These are phyloP conservation scores for Pythium guiyangense DNA, from an alignment of 352 stramenopile genomes.

Conservation along the genomic window DNA sequence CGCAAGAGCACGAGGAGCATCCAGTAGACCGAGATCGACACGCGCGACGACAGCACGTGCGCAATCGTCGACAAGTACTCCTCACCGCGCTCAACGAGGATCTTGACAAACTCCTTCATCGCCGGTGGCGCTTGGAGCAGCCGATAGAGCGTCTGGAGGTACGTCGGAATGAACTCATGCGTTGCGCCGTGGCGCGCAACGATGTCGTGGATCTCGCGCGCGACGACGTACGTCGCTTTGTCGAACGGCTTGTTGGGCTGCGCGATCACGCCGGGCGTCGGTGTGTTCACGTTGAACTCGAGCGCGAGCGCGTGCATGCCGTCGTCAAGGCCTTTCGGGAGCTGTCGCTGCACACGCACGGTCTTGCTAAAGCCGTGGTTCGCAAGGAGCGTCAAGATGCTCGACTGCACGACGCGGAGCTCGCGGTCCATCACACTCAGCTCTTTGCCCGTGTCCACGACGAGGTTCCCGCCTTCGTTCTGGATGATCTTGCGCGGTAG, in stretches of 20 bases:
- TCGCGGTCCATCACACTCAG: constrained; percentile 61
- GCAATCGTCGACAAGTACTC: constrained; percentile 68
- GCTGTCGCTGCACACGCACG: constrained; percentile 47
- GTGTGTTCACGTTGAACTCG: constrained; percentile 78
- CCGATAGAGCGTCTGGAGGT: constrained; percentile 73
- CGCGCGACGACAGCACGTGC: constrained; percentile 51
- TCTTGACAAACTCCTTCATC: constrained; percentile 72
- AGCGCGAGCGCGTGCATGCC: constrained; percentile 68
- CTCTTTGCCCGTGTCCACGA: constrained; percentile 26
- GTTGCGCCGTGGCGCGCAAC: constrained; percentile 46
- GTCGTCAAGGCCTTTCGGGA: constrained; percentile 64
- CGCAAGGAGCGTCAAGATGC: constrained; percentile 54
- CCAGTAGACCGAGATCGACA: constrained; percentile 64
- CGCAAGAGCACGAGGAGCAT: constrained; percentile 65
- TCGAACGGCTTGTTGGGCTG: constrained; percentile 80
- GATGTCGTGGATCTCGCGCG: constrained; percentile 68
- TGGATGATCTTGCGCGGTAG: constrained; percentile 75
- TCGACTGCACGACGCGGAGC: constrained; percentile 61
- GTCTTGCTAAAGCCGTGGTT: constrained; percentile 62
- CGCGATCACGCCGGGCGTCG: constrained; percentile 60
- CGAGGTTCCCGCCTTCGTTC: constrained; percentile 50
- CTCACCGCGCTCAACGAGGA: constrained; percentile 68
- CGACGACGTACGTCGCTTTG: constrained; percentile 58
- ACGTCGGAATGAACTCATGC: constrained; percentile 67
- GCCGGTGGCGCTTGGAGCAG: constrained; percentile 53